Base-by-base conservation (phyloP, 768 basidiomycete species). In the Russula ochroleuca region DNA sequence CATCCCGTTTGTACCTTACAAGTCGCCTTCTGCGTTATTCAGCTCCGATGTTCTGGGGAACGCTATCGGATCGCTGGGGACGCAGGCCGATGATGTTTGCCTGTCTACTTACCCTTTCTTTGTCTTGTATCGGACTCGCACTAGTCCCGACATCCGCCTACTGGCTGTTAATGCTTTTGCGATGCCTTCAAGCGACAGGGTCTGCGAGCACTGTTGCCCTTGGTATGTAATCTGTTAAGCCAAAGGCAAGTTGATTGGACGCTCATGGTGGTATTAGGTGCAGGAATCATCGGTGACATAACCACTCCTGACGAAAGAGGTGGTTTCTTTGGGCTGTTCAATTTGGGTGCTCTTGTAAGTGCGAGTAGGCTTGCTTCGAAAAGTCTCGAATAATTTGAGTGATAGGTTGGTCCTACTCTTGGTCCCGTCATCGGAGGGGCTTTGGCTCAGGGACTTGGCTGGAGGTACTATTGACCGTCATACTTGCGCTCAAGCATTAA, bases 231-330 rank as follows among this genome's bases (percentile, higher is more conserved):
- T 31, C 4, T 35, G 45, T 33, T 0, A 15, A 35, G 21, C 2
- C 17, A 11, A 19, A 3, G 31, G 5, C 11, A 19, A 15, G 7
- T 13, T 33, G 15, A 6, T 43, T 8, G 33, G 17, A 10, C 15
- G 5, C 63, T 49, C 6, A 38, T 35, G 43, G 4, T 45, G 23
- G 23, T 41, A 57, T 31, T 41, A 84, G 86, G 86, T 57, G 84
- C 87, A 38, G 92, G 92, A 6, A 84, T 90, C 7, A 81, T 95
- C 60, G 84, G 84, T 2, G 92, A 95, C 70, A 87, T 95, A 31
- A 82, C 89, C 6, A 81, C 81, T 2, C 85, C 83, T 0, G 79
- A 81, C 41, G 90, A 94, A 74, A 77, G 92, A 40, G 92, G 88
- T 19, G 81, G 84, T 7, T 91, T 86, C 73, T 81, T 85, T 60